Conservation (phyloP, 345 rosid genomes). For the Syzygium jambos region DNA sequence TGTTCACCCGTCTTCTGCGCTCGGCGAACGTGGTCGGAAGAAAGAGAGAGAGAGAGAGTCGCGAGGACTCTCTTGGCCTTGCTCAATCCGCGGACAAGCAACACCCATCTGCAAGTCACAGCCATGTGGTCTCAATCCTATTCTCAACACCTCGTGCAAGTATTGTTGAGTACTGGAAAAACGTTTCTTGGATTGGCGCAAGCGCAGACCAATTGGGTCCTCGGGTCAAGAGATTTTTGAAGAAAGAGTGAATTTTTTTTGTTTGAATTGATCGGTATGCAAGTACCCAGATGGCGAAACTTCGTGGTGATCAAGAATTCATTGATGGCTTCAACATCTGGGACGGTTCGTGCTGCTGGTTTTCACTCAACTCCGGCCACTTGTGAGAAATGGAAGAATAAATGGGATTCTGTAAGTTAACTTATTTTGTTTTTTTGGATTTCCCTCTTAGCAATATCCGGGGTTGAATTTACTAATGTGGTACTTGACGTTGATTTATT, state of each 20-base stretch:
- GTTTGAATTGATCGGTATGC: slow-evolving; percentile 18
- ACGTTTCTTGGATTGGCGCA: background rate
- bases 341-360: slow-evolving; percentile 9
- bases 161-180: background rate
- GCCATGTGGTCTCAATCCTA: background rate
- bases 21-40: background rate
- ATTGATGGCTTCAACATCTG: slow-evolving; percentile 5
- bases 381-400: slow-evolving; percentile 37
- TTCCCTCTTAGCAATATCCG: background rate
- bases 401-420: slow-evolving; percentile 31
- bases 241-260: background rate
- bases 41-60: background rate
- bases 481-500: background rate
- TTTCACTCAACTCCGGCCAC: slow-evolving; percentile 45
- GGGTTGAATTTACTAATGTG: background rate
- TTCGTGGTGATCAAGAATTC: slow-evolving; percentile 17
- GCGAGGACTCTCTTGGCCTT: background rate
- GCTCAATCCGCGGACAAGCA: background rate
- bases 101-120: background rate
- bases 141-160: background rate
- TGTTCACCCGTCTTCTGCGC: background rate
- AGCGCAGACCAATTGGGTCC: background rate
- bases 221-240: background rate
- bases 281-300: slow-evolving; percentile 47
- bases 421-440: background rate